phyloP scores from a whole-genome alignment of 2,329 filamentous ascomycete genomes.

The Aspergillus fijiensis region DNA sequence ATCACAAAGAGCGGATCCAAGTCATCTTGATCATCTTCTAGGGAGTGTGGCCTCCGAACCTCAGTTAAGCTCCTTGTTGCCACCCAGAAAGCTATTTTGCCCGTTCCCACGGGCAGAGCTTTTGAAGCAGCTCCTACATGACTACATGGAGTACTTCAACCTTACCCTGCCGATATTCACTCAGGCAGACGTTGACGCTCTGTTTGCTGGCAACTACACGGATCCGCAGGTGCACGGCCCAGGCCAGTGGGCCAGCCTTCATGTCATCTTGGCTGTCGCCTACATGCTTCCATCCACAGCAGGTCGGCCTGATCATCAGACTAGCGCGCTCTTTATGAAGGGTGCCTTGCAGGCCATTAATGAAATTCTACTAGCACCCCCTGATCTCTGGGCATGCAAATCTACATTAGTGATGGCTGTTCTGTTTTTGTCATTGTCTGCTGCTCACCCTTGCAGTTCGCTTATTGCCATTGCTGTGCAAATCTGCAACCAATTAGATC shows the following conservation, averaged over 20 bases:
- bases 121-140: constrained; percentile 4
- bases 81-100: constrained; percentile 12
- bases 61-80: constrained; percentile 12
- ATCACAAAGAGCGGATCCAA: constrained; percentile 9
- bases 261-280: constrained; percentile 17
- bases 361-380: constrained; percentile 15
- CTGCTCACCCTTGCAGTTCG: constrained; percentile 15
- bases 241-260: constrained; percentile 16
- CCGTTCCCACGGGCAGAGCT: neutral
- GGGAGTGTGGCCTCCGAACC: neutral
- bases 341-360: constrained; percentile 15
- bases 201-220: constrained; percentile 11
- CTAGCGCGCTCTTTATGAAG: constrained; percentile 19
- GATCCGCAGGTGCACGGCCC: constrained; percentile 8
- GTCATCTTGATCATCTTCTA: neutral
- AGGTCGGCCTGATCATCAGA: constrained; percentile 11
- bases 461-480: constrained; percentile 16
- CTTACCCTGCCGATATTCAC: constrained; percentile 14
- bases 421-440: constrained; percentile 14
- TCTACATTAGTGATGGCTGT: constrained; percentile 15
- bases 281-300: constrained; percentile 10
- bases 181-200: constrained; percentile 9
- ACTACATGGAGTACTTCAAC: constrained; percentile 18
- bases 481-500: constrained; percentile 15
- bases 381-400: constrained; percentile 17